Percentiles rank a stretch among this genome's conserved stretches.
These are phyloP conservation scores for Citrullus amarus DNA, from an alignment of 306 rosid genomes.

Conservation along the genomic window DNA sequence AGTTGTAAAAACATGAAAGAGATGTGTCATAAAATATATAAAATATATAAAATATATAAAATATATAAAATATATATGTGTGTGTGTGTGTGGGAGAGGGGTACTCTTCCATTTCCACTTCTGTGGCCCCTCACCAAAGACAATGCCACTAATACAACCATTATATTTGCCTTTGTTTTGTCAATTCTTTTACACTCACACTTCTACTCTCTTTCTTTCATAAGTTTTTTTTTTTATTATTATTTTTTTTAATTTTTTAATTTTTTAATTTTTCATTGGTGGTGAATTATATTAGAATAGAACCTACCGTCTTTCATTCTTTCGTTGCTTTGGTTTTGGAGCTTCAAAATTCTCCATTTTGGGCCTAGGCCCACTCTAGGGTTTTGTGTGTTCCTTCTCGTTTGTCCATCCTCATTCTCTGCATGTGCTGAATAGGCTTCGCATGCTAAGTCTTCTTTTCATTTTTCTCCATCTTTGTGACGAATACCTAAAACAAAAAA, in stretches of 20 bases:
- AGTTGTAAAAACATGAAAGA: conserved; percentile 11
- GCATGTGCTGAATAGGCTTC: too few species aligned
- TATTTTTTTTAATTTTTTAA: too few species aligned
- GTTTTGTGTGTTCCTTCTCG: background rate
- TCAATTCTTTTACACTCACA: background rate
- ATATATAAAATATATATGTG: background rate
- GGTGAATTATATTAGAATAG: background rate
- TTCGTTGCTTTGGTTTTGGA: background rate
- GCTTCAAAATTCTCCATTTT: background rate
- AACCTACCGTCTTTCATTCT: background rate
- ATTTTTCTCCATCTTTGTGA: too few species aligned
- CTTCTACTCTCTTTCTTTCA: background rate
- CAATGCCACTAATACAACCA: background rate
- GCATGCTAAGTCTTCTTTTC: too few species aligned
- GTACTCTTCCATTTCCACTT: background rate
- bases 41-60: background rate
- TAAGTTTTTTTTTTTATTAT: too few species aligned
- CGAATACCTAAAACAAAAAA: too few species aligned
- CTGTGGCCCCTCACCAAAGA: background rate
- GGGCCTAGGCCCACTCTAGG: background rate
- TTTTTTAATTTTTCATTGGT: too few species aligned
- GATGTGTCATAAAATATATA: background rate
- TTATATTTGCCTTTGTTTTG: background rate
- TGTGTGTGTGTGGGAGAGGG: background rate
- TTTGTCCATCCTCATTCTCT: too few species aligned